Conservation (phyloP, 768 basidiomycete genomes). For the Calocybe cyanea region DNA sequence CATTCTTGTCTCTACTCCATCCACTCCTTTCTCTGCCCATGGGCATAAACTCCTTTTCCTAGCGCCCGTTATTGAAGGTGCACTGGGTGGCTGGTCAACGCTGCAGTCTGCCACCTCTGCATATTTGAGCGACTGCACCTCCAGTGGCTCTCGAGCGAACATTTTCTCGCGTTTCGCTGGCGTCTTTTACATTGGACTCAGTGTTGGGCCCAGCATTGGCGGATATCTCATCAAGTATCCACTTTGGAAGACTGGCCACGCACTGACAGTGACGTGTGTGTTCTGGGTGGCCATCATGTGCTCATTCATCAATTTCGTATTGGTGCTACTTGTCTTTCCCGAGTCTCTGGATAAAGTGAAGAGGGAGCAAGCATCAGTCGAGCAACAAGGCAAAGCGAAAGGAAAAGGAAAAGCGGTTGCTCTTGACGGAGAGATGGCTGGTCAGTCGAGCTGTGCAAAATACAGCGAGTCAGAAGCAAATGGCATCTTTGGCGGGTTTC, state of each 20-base stretch:
- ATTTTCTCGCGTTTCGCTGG: conserved; percentile 76
- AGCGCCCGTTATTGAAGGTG: conserved; percentile 79
- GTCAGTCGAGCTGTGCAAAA: conserved; percentile 12
- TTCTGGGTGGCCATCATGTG: conserved; percentile 44
- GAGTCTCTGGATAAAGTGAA: conserved; percentile 51
- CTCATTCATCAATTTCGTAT: conserved; percentile 51
- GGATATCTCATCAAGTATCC: conserved; percentile 45
- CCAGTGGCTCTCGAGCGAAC: conserved; percentile 73
- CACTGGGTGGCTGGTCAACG: conserved; percentile 80
- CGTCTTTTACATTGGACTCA: conserved; percentile 71
- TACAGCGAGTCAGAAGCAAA: conserved; percentile 7
- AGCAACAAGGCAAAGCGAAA: conserved; percentile 24
- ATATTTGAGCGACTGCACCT: conserved; percentile 82
- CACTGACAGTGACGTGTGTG: conserved; percentile 37
- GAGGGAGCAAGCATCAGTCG: conserved; percentile 27
- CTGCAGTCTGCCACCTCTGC: conserved; percentile 75
- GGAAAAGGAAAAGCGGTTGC: conserved; percentile 14
- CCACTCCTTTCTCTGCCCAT: conserved; percentile 55
- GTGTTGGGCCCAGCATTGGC: conserved; percentile 76
- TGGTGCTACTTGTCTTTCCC: conserved; percentile 69
- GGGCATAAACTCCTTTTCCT: conserved; percentile 75
- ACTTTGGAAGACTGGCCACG: conserved; percentile 16
- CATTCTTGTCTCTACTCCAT: conserved; percentile 73
- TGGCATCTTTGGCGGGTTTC: conserved; percentile 33
- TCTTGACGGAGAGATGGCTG: conserved; percentile 13